A percentile compares a stretch with the other conserved stretches of the same genome.
These are phyloP conservation scores for Pestalotiopsis sp. DNA, from an alignment of 2,329 filamentous ascomycete genomes.

Conservation along the genomic window DNA sequence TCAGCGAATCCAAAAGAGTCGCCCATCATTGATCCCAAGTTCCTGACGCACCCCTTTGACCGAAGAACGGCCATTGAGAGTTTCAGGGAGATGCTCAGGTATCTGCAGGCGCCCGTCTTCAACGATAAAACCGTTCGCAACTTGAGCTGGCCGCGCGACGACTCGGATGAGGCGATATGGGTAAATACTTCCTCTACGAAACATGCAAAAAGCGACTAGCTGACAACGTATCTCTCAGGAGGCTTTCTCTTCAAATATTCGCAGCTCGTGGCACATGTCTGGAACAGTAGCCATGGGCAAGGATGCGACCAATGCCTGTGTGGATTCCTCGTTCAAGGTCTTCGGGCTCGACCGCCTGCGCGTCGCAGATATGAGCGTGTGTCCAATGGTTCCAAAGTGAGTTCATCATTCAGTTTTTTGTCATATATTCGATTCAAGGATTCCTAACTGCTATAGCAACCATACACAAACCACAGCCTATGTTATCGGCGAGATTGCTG, in stretches of 20 bases:
- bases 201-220: not conserved
- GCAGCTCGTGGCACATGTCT: constrained; percentile 23
- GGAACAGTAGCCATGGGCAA: constrained; percentile 21
- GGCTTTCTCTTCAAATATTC: constrained; percentile 20
- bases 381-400: constrained; percentile 36
- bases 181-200: constrained; percentile 1
- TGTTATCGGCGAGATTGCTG: constrained; percentile 45
- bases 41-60: constrained; percentile 24
- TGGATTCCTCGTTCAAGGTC: constrained; percentile 21
- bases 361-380: constrained; percentile 24
- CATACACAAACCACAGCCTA: constrained; percentile 49
- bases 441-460: constrained; percentile 4
- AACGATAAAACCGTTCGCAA: constrained; percentile 16
- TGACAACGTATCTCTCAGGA: constrained; percentile 22
- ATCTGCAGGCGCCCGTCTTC: constrained; percentile 18
- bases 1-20: constrained; percentile 24
- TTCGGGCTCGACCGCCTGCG: constrained; percentile 18
- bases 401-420: constrained; percentile 4
- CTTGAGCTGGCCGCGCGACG: constrained; percentile 17
- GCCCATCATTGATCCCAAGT: constrained; percentile 23
- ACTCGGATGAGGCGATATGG: constrained; percentile 23
- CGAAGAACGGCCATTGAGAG: constrained; percentile 19
- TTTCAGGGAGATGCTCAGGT: constrained; percentile 17
- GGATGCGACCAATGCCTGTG: constrained; percentile 14
- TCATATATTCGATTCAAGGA: not conserved